Conservation (phyloP, 2,329 filamentous ascomycete species). For the Penicillium verrucosum region DNA sequence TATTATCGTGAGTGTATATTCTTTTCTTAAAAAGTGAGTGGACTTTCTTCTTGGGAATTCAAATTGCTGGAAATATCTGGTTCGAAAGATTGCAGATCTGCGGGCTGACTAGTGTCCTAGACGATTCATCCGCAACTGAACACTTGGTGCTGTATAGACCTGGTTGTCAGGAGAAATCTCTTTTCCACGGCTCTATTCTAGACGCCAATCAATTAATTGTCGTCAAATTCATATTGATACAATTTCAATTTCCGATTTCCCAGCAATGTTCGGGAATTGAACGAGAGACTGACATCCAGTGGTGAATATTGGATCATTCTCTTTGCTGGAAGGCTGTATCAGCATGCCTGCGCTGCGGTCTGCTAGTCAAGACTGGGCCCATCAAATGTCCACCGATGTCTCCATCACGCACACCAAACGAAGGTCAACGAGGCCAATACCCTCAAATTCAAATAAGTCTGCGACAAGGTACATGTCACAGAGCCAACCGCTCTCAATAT, state of each 20-base stretch:
- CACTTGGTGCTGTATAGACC: background rate
- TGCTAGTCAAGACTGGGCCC: background rate
- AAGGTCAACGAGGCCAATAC: background rate
- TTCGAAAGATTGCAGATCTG: background rate
- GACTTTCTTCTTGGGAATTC: background rate
- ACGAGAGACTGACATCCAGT: background rate
- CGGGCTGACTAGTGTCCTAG: background rate
- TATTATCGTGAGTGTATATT: background rate
- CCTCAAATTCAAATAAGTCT: background rate
- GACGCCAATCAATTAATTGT: background rate
- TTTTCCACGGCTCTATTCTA: background rate
- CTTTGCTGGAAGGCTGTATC: background rate
- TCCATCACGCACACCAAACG: background rate
- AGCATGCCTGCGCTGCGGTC: conserved; percentile 2
- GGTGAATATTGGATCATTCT: background rate
- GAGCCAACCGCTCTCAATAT: background rate
- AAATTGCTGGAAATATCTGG: background rate
- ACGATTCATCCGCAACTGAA: background rate
- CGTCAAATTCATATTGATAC: background rate
- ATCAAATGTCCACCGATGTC: background rate
- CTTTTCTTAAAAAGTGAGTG: background rate
- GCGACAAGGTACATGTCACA: background rate
- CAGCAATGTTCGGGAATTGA: background rate
- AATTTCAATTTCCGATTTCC: background rate
- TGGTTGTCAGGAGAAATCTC: background rate